Evolutionary conservation across 179 eudicot genomes (phyloP).

Genomic region (Spergularia azorica): DNA sequence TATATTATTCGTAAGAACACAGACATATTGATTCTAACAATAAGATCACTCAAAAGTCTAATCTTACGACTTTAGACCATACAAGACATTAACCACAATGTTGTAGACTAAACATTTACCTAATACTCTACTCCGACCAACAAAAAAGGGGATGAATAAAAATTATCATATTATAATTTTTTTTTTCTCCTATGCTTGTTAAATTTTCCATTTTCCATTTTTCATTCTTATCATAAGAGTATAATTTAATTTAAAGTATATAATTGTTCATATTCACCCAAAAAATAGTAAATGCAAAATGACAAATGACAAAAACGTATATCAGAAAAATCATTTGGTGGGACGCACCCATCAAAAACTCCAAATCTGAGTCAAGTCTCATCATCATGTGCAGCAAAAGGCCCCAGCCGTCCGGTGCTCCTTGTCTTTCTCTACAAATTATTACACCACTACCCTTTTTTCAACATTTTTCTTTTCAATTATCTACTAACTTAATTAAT

Average conservation of each 20-base stretch:
- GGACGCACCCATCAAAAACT: conserved; percentile 2
- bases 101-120: not conserved
- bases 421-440: conserved; percentile 27
- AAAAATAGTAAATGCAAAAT: not conserved
- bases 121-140: not conserved
- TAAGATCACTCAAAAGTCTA: conserved; percentile 6
- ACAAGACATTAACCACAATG: not conserved
- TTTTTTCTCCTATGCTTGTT: too few relatives aligned
- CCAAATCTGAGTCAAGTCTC: conserved; percentile 24
- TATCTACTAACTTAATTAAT: not conserved
- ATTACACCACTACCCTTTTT: conserved; percentile 20
- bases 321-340: conserved; percentile 9
- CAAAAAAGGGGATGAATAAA: too few relatives aligned
- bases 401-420: conserved; percentile 35
- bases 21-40: conserved; percentile 13
- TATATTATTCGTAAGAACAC: not conserved
- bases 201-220: too few relatives aligned
- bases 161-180: too few relatives aligned
- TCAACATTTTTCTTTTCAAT: not conserved
- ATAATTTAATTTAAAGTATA: too few relatives aligned
- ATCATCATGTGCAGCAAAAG: conserved; percentile 39
- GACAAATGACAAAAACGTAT: not conserved
- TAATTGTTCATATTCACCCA: conserved; percentile 6
- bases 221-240: too few relatives aligned
- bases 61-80: not conserved